Percentiles rank a stretch among this genome's conserved stretches.
Conservation (phyloP, 139 green algal genomes). For the Closterium sp. region DNA sequence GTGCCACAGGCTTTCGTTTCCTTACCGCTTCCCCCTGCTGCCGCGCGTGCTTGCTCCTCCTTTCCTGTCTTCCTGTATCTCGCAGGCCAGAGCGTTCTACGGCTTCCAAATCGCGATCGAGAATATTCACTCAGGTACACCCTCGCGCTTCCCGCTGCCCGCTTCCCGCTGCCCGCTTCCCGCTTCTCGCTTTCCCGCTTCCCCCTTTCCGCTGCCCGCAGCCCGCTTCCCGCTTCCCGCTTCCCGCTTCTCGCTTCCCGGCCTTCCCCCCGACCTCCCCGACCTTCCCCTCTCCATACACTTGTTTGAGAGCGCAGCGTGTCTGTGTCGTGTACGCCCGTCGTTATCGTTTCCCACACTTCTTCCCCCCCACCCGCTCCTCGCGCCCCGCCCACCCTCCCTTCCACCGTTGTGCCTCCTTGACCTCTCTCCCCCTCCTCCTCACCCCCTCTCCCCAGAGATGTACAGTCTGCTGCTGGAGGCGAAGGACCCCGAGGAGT, state of each 20-base stretch:
- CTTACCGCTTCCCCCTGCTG: not conserved
- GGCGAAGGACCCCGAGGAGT: conserved; percentile 72
- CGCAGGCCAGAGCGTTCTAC: conserved; percentile 92
- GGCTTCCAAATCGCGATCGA: conserved; percentile 99
- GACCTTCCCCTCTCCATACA: not conserved
- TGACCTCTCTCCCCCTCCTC: too few species aligned
- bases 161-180: not conserved
- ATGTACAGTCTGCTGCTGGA: conserved; percentile 99
- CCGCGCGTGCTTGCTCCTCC: not conserved
- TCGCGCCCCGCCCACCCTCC: too few species aligned
- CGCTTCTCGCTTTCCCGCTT: not conserved
- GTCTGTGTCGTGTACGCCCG: too few species aligned
- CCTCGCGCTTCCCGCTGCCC: too few species aligned
- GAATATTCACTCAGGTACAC: conserved; percentile 93
- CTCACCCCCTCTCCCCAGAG: conserved; percentile 60
- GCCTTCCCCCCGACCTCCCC: not conserved
- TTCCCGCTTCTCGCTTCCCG: not conserved
- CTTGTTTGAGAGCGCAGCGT: too few species aligned
- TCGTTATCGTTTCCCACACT: not conserved
- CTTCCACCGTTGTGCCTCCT: too few species aligned
- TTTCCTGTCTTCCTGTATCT: not conserved
- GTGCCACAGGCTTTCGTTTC: not conserved
- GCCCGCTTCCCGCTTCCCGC: not conserved
- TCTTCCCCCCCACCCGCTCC: not conserved
- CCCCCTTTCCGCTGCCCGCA: not conserved